These are phyloP conservation scores for Conticribra guillardii DNA, from an alignment of 108 stramenopile species.

Conservation along the genomic window DNA sequence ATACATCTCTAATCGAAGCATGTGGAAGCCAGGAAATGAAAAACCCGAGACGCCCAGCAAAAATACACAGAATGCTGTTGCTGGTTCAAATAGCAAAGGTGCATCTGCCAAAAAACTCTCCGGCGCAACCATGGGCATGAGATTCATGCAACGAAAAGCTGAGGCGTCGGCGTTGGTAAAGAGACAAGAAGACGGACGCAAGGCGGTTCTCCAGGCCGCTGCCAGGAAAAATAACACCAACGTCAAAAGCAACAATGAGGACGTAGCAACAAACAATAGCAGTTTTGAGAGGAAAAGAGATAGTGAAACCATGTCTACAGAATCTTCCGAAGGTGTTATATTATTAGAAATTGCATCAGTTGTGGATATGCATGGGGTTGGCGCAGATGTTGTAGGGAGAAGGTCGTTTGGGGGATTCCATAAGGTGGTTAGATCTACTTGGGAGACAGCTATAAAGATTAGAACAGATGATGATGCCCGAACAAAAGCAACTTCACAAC, in stretches of 20 bases:
- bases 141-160: constrained; percentile 80
- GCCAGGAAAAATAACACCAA: constrained; percentile 7
- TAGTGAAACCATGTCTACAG: constrained; percentile 14
- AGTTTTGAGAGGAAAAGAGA: constrained; percentile 19
- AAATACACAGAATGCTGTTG: too few relatives aligned
- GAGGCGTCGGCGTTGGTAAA: constrained; percentile 15
- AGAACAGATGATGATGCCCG: constrained; percentile 21
- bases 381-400: constrained; percentile 70
- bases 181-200: constrained; percentile 11
- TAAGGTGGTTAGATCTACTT: constrained; percentile 56
- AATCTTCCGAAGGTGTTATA: constrained; percentile 18
- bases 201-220: constrained; percentile 9
- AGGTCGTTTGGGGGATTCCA: constrained; percentile 79
- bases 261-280: constrained; percentile 2
- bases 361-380: constrained; percentile 71
- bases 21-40: too few relatives aligned
- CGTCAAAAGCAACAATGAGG: constrained; percentile 2
- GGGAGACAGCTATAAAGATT: constrained; percentile 52
- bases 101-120: constrained; percentile 60
- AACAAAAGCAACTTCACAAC: constrained; percentile 33
- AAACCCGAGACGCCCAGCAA: too few relatives aligned
- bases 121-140: constrained; percentile 86
- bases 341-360: constrained; percentile 49
- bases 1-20: too few relatives aligned
- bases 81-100: too few relatives aligned